phyloP scores from a whole-genome alignment of 306 rosid genomes.

The Sindora glabra region DNA sequence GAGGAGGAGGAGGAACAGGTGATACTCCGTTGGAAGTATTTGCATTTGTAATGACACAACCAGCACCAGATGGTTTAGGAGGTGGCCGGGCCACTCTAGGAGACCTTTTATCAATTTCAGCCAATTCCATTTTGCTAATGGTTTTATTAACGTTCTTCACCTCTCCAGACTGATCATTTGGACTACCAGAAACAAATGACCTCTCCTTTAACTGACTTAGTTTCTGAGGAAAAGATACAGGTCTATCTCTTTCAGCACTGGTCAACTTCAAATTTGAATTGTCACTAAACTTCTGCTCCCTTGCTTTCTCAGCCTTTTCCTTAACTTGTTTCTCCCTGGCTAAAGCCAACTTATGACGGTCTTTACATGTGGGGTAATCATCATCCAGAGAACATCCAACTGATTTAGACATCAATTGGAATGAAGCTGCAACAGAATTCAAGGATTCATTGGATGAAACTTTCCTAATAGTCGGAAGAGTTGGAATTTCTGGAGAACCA shows the following conservation, averaged over 20 bases:
- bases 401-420: slow-evolving; percentile 94
- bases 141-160: slow-evolving; percentile 39
- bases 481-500: slow-evolving; percentile 59
- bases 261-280: slow-evolving; percentile 34
- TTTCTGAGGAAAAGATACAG: slow-evolving; percentile 54
- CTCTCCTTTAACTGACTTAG: slow-evolving; percentile 73
- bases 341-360: slow-evolving; percentile 84
- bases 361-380: slow-evolving; percentile 87
- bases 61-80: slow-evolving; percentile 53
- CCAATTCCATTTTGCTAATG: slow-evolving; percentile 77
- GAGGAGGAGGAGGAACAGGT: slow-evolving; percentile 52
- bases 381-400: slow-evolving; percentile 70
- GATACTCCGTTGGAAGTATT: slow-evolving; percentile 47
- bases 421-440: slow-evolving; percentile 66
- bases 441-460: slow-evolving; percentile 49
- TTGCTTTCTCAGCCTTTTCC: slow-evolving; percentile 82
- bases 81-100: slow-evolving; percentile 86
- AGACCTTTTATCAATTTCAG: slow-evolving; percentile 82
- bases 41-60: slow-evolving; percentile 29
- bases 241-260: slow-evolving; percentile 44
- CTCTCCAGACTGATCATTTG: slow-evolving; percentile 53
- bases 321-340: slow-evolving; percentile 79
- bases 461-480: slow-evolving; percentile 41
- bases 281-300: slow-evolving; percentile 66
- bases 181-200: slow-evolving; percentile 32